Evolutionary conservation across 768 basidiomycete genomes (phyloP), one percentile per base, ranked within the genome.

Genomic region (Kwoniella mangroviensis): DNA sequence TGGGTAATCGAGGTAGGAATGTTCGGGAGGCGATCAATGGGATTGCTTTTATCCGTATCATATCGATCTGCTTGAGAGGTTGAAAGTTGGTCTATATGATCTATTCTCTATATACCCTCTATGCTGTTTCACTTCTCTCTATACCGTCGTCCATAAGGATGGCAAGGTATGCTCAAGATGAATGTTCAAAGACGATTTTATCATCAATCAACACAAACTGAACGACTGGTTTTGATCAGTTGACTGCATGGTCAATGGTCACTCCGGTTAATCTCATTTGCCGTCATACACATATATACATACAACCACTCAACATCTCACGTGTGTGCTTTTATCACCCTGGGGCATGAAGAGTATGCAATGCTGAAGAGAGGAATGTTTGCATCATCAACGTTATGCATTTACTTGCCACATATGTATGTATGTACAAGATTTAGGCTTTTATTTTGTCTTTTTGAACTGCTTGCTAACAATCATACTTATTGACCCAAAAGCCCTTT

Each of bases 401-500:
- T 51, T 51, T 51, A 21, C 12, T 21, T 4, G 17, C 21, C 49
- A 51, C n/a, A n/a, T n/a, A n/a, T 51, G 1, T 51, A 21, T 51
- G 15, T 51, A 51, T 51, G 3, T 17, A 51, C 15, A 17, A 51
- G 21, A 51, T 21, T 51, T 21, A 21, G 15, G 49, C 15, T 21
- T 51, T 51, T 51, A 13, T 5, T 51, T 51, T 9, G 21, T 51
- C 17, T 17, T 51, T 51, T 21, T 9, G 49, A 21, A 15, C 49
- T 51, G 49, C 17, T 51, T 15, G 21, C 12, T 51, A 1, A 1
- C 11, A 17, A 17, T 51, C 49, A 51, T 19, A 24, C 15, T 60
- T 75, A 79, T 71, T 75, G 73, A 53, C 69, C 66, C 79, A 92
- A 76, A 69, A 90, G 75, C 9, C 80, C 83, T 77, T 88, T 89